Percentiles rank a stretch among this genome's conserved stretches.
Conservation (phyloP, 805 yeast species). For the Pichia phayaonensis region DNA sequence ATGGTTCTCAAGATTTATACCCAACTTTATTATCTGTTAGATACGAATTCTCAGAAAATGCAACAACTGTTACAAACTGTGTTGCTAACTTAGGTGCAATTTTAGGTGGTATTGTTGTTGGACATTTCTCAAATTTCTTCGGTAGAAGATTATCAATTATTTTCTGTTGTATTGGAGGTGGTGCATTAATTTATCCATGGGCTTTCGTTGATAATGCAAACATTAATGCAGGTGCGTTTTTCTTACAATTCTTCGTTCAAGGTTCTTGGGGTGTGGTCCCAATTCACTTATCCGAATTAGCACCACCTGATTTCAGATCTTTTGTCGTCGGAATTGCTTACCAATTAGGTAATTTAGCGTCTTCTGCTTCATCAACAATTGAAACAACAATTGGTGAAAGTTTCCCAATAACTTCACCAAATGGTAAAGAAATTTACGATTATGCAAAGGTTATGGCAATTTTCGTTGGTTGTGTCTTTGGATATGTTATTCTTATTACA, state of each 20-base stretch:
- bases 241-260: slow-evolving; percentile 56
- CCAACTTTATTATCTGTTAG: slow-evolving; percentile 47
- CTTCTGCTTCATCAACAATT: slow-evolving; percentile 63
- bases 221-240: slow-evolving; percentile 52
- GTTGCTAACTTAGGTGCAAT: slow-evolving; percentile 55
- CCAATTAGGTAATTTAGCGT: slow-evolving; percentile 61
- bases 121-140: slow-evolving; percentile 45
- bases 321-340: slow-evolving; percentile 58
- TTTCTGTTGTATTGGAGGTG: slow-evolving; percentile 46
- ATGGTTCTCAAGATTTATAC: slow-evolving; percentile 57
- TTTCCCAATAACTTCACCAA: slow-evolving; percentile 34
- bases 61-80: slow-evolving; percentile 47
- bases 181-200: slow-evolving; percentile 59
- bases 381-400: slow-evolving; percentile 54
- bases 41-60: slow-evolving; percentile 33
- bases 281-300: slow-evolving; percentile 51
- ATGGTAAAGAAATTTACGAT: slow-evolving; percentile 32
- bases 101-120: slow-evolving; percentile 47
- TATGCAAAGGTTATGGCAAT: slow-evolving; percentile 61
- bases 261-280: slow-evolving; percentile 69
- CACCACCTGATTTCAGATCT: slow-evolving; percentile 56
- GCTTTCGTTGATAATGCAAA: slow-evolving; percentile 40
- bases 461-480: slow-evolving; percentile 57
- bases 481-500: slow-evolving; percentile 39
- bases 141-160: slow-evolving; percentile 51